Evolutionary conservation across 1,284 basidiomycete genomes (phyloP), one percentile per base, ranked within the genome.

Genomic region (Melampsora larici-populina): DNA sequence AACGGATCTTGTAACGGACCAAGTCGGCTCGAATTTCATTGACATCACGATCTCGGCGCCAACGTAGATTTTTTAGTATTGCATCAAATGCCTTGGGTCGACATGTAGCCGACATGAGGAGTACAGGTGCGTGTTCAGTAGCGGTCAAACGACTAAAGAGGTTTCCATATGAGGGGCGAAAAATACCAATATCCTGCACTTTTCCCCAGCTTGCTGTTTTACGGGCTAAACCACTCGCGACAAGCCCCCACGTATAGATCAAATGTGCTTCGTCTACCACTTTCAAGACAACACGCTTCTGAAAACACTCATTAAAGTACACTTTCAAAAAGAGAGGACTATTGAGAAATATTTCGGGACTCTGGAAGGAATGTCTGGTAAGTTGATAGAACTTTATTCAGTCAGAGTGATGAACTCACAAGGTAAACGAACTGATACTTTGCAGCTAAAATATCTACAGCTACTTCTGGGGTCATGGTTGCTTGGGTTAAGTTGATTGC

Each of bases 121-220:
- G 24, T 1, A 73, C 46, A 33, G 62, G 70, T 9, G 18, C 29
- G 21, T 46, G 8, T 64, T 36, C 29, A 11, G 55, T 48, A 2
- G 31, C 13, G 1, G 62, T 24, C 11, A 72, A 29, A 1, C 26
- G 31, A 11, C 26, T 26, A 46, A 58, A 51, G 21, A 65, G 40
- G 3, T 65, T 73, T 6, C 70, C 60, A 64, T 73, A 73, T 1
- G 29, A 63, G 8, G 70, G 70, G 1, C 58, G 13, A n/a, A 72
- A 72, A 15, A 43, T 40, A 7, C 26, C 24, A 1, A 13, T 4
- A 17, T 72, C 70, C 17, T 72, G n/a, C 11, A 40, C 4, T 40
- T 17, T 29, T 2, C 40, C 40, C 2, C 15, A 36, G 6, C 36
- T 13, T 8, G n/a, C 7, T 17, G 24, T 1, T 21, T 43, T 62